These are phyloP conservation scores for Lepidopterella palustris DNA, from an alignment of 495 filamentous ascomycete species.

Conservation along the genomic window DNA sequence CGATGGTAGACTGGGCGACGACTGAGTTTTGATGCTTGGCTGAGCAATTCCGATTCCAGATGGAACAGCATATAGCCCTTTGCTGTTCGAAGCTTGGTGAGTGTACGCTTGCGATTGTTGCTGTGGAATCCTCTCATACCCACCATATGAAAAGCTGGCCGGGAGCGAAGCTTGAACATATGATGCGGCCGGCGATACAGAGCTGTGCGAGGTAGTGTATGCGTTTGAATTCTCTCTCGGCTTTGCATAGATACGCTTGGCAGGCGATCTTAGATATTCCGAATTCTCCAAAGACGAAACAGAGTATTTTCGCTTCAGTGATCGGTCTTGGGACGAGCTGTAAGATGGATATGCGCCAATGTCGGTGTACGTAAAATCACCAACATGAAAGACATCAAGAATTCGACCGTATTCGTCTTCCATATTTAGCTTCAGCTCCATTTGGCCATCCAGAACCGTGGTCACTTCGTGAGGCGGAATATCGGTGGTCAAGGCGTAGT, in stretches of 20 bases:
- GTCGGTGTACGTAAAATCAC: slow-evolving; percentile 68
- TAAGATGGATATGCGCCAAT: slow-evolving; percentile 26
- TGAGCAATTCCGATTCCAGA: slow-evolving; percentile 16
- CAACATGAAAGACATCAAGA: slow-evolving; percentile 59
- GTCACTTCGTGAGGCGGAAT: slow-evolving; percentile 66
- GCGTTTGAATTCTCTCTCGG: slow-evolving; percentile 34
- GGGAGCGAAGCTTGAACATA: slow-evolving; percentile 23
- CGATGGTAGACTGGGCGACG: slow-evolving; percentile 17
- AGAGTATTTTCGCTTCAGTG: slow-evolving; percentile 51
- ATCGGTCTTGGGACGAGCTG: slow-evolving; percentile 31
- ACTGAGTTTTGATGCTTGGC: slow-evolving; percentile 22
- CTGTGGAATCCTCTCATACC: slow-evolving; percentile 24
- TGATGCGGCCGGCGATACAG: slow-evolving; percentile 27
- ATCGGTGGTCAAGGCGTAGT: slow-evolving; percentile 66
- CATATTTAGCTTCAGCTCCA: slow-evolving; percentile 67
- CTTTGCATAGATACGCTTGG: slow-evolving; percentile 44
- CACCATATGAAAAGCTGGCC: slow-evolving; percentile 25
- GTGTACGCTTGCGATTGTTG: slow-evolving; percentile 9
- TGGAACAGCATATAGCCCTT: slow-evolving; percentile 18
- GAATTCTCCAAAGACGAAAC: slow-evolving; percentile 44
- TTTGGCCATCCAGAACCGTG: slow-evolving; percentile 54
- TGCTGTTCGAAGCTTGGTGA: slow-evolving; percentile 12
- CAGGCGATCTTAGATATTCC: slow-evolving; percentile 34
- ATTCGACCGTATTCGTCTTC: slow-evolving; percentile 59
- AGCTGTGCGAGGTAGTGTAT: slow-evolving; percentile 28